Percentiles rank a stretch among this genome's conserved stretches.
phyloP scores from a whole-genome alignment of 1,284 basidiomycete species.

The Apiotrichum sp. region DNA sequence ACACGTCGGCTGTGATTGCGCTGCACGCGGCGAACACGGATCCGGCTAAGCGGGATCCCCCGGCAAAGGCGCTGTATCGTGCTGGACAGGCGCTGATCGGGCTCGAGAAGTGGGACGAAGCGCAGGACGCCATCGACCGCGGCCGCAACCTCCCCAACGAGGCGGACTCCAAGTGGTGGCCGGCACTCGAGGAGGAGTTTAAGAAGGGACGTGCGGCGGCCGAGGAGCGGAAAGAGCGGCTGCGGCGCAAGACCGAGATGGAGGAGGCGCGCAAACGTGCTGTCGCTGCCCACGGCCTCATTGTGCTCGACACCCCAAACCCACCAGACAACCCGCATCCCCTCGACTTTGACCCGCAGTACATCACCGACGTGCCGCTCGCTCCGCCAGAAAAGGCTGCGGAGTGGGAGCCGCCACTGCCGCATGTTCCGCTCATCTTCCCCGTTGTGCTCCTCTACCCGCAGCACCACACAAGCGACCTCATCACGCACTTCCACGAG shows the following conservation, averaged over 20 bases:
- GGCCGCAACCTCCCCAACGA: constrained; percentile 26
- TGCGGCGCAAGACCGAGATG: constrained; percentile 27
- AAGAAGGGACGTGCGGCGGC: constrained; percentile 23
- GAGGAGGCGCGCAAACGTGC: constrained; percentile 31
- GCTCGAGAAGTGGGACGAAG: constrained; percentile 68
- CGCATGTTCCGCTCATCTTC: constrained; percentile 63
- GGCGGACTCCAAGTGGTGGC: constrained; percentile 21
- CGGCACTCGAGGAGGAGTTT: constrained; percentile 17
- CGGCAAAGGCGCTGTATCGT: constrained; percentile 76
- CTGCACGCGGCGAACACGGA: constrained; percentile 51
- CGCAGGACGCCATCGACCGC: constrained; percentile 67
- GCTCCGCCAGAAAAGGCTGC: constrained; percentile 35
- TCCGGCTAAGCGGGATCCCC: constrained; percentile 33
- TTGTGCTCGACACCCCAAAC: constrained; percentile 35
- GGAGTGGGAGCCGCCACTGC: constrained; percentile 56
- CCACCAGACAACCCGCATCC: constrained; percentile 56
- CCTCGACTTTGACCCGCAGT: constrained; percentile 50
- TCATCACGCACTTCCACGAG: constrained; percentile 80
- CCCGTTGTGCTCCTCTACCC: constrained; percentile 93
- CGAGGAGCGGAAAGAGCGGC: constrained; percentile 31
- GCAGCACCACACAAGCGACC: constrained; percentile 77
- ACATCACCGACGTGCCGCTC: constrained; percentile 26
- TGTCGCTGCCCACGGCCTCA: constrained; percentile 32
- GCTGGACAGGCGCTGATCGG: constrained; percentile 68
- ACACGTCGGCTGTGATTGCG: constrained; percentile 68